Evolutionary conservation across 768 basidiomycete species (phyloP).

Genomic region (Boletus rex-veris): DNA sequence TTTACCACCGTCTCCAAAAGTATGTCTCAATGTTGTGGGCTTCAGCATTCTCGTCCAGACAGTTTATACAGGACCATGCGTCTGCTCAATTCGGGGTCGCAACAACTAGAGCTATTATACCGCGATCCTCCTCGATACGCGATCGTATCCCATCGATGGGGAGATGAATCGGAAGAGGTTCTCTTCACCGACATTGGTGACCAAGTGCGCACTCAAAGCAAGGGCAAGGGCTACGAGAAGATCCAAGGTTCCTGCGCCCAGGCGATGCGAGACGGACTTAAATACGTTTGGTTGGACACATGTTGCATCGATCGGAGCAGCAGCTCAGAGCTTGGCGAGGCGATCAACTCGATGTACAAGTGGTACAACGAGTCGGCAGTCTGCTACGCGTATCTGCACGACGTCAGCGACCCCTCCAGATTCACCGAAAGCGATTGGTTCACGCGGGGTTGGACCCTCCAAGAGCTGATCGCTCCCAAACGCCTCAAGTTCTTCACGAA

Average conservation of each 20-base stretch:
- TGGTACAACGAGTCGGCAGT: conserved; percentile 29
- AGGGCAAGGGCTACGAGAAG: conserved; percentile 22
- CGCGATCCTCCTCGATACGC: conserved; percentile 10
- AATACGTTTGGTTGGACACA: conserved; percentile 33
- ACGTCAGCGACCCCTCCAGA: conserved; percentile 16
- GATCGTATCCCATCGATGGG: conserved; percentile 31
- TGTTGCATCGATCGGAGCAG: conserved; percentile 31
- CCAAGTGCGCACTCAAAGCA: conserved; percentile 2
- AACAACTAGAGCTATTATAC: conserved; percentile 16
- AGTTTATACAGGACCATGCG: conserved; percentile 15
- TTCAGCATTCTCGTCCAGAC: neutral
- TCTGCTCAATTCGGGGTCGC: conserved; percentile 19
- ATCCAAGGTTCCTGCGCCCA: conserved; percentile 18
- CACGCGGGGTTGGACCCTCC: conserved; percentile 30
- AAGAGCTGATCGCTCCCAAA: conserved; percentile 30
- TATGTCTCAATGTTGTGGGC: neutral
- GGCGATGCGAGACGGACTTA: conserved; percentile 13
- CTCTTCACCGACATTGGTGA: conserved; percentile 25
- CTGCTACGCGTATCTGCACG: conserved; percentile 29
- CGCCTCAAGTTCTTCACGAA: conserved; percentile 24
- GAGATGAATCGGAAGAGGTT: conserved; percentile 19
- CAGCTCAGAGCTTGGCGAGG: conserved; percentile 27
- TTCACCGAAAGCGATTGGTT: conserved; percentile 30
- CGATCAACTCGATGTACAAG: conserved; percentile 33
- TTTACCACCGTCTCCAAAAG: neutral